Evolutionary conservation across 768 basidiomycete genomes (phyloP), one percentile per base, ranked within the genome.

Genomic region (Serendipita indica): DNA sequence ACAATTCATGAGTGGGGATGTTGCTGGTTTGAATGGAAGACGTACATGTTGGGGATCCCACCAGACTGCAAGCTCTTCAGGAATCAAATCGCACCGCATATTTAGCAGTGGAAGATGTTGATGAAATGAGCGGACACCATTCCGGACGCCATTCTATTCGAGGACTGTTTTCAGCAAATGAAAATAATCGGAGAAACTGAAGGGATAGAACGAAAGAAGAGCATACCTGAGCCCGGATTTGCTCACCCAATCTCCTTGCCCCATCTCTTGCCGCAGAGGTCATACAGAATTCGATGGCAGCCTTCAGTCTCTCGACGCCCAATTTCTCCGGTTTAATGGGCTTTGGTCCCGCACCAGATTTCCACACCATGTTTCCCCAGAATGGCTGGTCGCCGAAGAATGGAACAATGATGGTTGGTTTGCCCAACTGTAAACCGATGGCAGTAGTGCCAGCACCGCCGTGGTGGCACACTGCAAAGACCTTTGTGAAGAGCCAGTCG

Each of bases 361-460:
- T 73, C 52, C 77, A 69, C 18, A 83, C 77, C 81, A 82, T 83
- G 39, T 20, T 61, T 72, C 75, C 76, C 77, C 78, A 79, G 64
- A 77, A 78, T 1, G 69, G 73, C 63, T 83, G 81, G 63, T 84
- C 82, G 0, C 82, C 82, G 64, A 84, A 84, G 69, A 81, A 83
- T 0, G 81, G 81, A 0, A 82, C 77, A 3, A 83, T 75, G 6
- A 81, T 74, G 0, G 80, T 82, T 1, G 82, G 81, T 5, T 75
- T 68, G 0, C 80, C 80, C 61, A 80, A 78, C 2, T 76, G 70
- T 3, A 84, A 68, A 0, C 81, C 82, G 32, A 79, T 77, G 0
- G 82, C 80, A 13, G 79, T 82, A 0, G 82, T 84, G 0, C 82
- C 82, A 5, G 82, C 82, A 2, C 81, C 81, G 1, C 81, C 82